A percentile compares a stretch with the other conserved stretches of the same genome.
Conservation (phyloP, 2,329 filamentous ascomycete genomes). For the Dothideomycetes sp. region DNA sequence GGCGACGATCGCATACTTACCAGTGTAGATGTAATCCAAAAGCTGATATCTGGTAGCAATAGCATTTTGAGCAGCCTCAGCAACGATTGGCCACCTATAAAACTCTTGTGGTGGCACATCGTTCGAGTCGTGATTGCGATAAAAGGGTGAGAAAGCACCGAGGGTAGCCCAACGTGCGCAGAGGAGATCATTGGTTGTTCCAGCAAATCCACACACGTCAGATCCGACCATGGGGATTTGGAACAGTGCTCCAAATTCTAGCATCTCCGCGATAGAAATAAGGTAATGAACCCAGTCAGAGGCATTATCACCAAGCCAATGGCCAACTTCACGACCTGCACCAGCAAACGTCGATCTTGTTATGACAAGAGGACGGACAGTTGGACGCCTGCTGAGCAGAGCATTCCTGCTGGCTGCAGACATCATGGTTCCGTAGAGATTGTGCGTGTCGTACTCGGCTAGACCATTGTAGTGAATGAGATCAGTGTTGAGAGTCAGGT, state of each 20-base stretch:
- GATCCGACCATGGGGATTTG: slow-evolving; percentile 34
- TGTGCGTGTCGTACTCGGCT: slow-evolving; percentile 65
- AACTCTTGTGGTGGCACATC: slow-evolving; percentile 53
- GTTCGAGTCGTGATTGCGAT: slow-evolving; percentile 58
- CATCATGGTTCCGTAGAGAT: slow-evolving; percentile 70
- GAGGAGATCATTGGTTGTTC: slow-evolving; percentile 54
- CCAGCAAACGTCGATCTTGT: slow-evolving; percentile 68
- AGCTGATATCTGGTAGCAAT: slow-evolving; percentile 65
- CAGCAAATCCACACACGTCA: slow-evolving; percentile 69
- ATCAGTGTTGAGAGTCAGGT: slow-evolving; percentile 51
- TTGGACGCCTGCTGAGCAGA: slow-evolving; percentile 55
- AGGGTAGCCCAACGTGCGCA: slow-evolving; percentile 67
- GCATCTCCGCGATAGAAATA: slow-evolving; percentile 29
- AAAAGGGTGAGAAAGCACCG: slow-evolving; percentile 66
- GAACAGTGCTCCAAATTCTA: slow-evolving; percentile 36
- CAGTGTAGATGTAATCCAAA: slow-evolving; percentile 70
- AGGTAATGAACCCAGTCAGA: slow-evolving; percentile 35
- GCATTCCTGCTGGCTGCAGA: slow-evolving; percentile 51
- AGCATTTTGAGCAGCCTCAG: slow-evolving; percentile 53
- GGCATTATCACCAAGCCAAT: slow-evolving; percentile 50
- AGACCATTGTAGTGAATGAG: slow-evolving; percentile 57
- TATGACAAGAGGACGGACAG: slow-evolving; percentile 57
- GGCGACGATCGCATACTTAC: neutral
- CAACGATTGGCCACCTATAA: slow-evolving; percentile 56
- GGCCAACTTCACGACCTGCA: slow-evolving; percentile 48